Percentiles rank a stretch among this genome's conserved stretches.
These are phyloP conservation scores for Cylindrodendrum hubeiense DNA, from an alignment of 2,329 filamentous ascomycete species.

Conservation along the genomic window DNA sequence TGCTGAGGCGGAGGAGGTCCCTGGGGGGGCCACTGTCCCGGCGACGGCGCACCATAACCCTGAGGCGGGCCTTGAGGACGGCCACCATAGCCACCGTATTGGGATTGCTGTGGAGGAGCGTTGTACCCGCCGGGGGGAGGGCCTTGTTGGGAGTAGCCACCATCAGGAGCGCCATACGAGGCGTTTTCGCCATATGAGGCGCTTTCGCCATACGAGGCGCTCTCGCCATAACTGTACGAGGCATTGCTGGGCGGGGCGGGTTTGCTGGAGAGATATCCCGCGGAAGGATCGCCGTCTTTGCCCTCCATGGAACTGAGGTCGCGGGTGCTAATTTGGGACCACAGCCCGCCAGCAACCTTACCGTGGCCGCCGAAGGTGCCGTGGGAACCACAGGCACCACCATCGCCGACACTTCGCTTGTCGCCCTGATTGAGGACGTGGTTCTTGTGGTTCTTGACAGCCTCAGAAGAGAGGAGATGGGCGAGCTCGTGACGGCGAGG, in stretches of 20 bases:
- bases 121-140: conserved; percentile 33
- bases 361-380: conserved; percentile 64
- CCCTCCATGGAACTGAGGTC: conserved; percentile 69
- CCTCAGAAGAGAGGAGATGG: conserved; percentile 82
- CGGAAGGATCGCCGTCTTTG: conserved; percentile 54
- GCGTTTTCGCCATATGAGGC: conserved; percentile 56
- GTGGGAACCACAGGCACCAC: conserved; percentile 53
- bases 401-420: conserved; percentile 45
- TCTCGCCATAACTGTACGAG: conserved; percentile 58
- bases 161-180: conserved; percentile 43
- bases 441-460: conserved; percentile 86
- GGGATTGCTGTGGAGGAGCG: conserved; percentile 49
- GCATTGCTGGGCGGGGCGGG: conserved; percentile 51
- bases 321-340: conserved; percentile 71
- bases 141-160: conserved; percentile 41
- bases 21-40: conserved; percentile 47
- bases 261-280: conserved; percentile 54
- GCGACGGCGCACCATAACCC: conserved; percentile 44
- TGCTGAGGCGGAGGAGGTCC: conserved; percentile 41
- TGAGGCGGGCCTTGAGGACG: conserved; percentile 8
- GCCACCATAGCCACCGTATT: conserved; percentile 50
- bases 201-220: conserved; percentile 48
- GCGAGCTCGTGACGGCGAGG: conserved; percentile 78
- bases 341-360: conserved; percentile 70
- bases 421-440: conserved; percentile 65